phyloP scores from a whole-genome alignment of 1,139 yeast genomes.

The Wickerhamomyces sp. region DNA sequence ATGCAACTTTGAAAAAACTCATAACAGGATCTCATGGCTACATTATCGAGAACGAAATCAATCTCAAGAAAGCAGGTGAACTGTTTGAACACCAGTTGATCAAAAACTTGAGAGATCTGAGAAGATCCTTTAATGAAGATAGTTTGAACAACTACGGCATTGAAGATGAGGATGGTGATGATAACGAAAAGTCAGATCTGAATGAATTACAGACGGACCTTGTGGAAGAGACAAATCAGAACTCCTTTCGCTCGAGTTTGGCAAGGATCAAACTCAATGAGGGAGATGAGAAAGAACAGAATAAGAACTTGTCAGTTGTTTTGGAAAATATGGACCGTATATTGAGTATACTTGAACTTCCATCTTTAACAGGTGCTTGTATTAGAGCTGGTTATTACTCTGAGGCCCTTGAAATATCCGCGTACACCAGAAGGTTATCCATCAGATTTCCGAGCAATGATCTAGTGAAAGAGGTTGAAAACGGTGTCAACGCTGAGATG shows the following conservation, averaged over 20 bases:
- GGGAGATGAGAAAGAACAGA: slow-evolving; percentile 13
- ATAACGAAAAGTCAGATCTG: no score
- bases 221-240: slow-evolving; percentile 21
- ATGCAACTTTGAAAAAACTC: slow-evolving; percentile 29
- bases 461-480: slow-evolving; percentile 50
- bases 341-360: slow-evolving; percentile 76
- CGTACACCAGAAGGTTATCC: slow-evolving; percentile 60
- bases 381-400: slow-evolving; percentile 83
- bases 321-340: slow-evolving; percentile 65
- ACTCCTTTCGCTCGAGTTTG: slow-evolving; percentile 28
- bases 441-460: slow-evolving; percentile 63
- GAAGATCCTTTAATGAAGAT: slow-evolving; percentile 30
- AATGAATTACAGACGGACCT: slow-evolving; percentile 17
- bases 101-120: slow-evolving; percentile 26
- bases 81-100: slow-evolving; percentile 27
- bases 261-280: slow-evolving; percentile 18
- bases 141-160: slow-evolving; percentile 15
- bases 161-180: slow-evolving; percentile 14
- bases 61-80: slow-evolving; percentile 24
- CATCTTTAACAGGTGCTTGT: slow-evolving; percentile 77
- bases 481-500: slow-evolving; percentile 53
- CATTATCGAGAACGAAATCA: slow-evolving; percentile 29
- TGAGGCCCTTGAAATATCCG: slow-evolving; percentile 78
- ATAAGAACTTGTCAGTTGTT: slow-evolving; percentile 35
- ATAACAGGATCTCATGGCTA: slow-evolving; percentile 27